These are phyloP conservation scores for Helicostylum pulchrum DNA, from an alignment of 192 early-diverging fungal genomes.

Conservation along the genomic window DNA sequence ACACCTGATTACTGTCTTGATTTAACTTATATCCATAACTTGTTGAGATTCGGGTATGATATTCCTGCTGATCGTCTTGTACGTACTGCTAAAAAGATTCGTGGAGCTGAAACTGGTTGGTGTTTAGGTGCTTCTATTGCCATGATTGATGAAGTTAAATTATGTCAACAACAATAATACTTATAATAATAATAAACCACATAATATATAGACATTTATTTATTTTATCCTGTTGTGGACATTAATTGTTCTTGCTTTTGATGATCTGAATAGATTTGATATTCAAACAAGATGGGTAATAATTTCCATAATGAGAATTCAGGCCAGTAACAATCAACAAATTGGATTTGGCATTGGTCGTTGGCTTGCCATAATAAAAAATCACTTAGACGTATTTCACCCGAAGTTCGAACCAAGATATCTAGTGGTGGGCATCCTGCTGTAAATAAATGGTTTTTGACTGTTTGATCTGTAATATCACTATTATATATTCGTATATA, in stretches of 20 bases:
- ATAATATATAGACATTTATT: no score
- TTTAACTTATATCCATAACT: constrained; percentile 78
- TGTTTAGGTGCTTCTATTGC: constrained; percentile 90
- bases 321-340: constrained; percentile 91
- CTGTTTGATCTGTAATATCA: constrained; percentile 60
- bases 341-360: constrained; percentile 77
- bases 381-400: constrained; percentile 93
- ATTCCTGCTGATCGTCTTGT: constrained; percentile 66
- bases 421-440: constrained; percentile 71
- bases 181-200: no score
- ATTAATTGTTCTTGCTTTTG: background rate
- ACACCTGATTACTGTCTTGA: constrained; percentile 87
- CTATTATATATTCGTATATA: constrained; percentile 28
- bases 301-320: constrained; percentile 91
- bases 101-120: constrained; percentile 95
- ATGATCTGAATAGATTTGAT: constrained; percentile 58
- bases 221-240: no score
- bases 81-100: constrained; percentile 88
- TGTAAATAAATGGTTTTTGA: constrained; percentile 64
- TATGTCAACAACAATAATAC: constrained; percentile 26
- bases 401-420: constrained; percentile 88
- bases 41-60: constrained; percentile 84
- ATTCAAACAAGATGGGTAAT: constrained; percentile 75
- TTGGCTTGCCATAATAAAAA: constrained; percentile 50
- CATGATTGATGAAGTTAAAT: constrained; percentile 58